Conservation (phyloP, 306 rosid species). For the Cicer arietinum region DNA sequence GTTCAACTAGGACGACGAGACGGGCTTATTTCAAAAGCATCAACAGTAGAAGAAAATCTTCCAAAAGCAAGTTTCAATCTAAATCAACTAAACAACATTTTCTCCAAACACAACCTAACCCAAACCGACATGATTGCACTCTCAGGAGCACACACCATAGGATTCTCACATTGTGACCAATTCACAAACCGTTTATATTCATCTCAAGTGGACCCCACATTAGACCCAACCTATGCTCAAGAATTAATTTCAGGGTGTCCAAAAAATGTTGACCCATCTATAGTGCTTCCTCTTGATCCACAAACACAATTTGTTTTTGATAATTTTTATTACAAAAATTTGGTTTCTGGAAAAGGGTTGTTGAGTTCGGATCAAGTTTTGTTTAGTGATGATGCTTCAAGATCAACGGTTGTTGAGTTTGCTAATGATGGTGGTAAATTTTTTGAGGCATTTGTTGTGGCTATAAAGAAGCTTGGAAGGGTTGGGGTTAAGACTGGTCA, state of each 20-base stretch:
- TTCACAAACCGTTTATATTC: constrained; percentile 63
- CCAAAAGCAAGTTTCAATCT: constrained; percentile 65
- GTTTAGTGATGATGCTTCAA: constrained; percentile 50
- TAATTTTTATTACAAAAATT: constrained; percentile 61
- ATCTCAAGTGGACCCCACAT: constrained; percentile 63
- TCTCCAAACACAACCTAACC: constrained; percentile 51
- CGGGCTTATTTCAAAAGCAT: constrained; percentile 65
- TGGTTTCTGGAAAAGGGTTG: constrained; percentile 61
- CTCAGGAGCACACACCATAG: constrained; percentile 87
- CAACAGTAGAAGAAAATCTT: constrained; percentile 60
- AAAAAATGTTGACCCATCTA: constrained; percentile 41
- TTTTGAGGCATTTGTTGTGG: constrained; percentile 58
- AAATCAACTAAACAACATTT: constrained; percentile 57
- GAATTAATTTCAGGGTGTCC: constrained; percentile 56
- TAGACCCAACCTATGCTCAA: constrained; percentile 58
- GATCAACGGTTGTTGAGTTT: constrained; percentile 56
- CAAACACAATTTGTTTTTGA: constrained; percentile 58
- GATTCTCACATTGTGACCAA: constrained; percentile 71
- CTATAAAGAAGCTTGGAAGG: constrained; percentile 83
- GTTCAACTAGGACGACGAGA: constrained; percentile 86
- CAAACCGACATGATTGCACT: constrained; percentile 78
- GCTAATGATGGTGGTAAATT: constrained; percentile 57
- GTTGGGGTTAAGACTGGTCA: constrained; percentile 75
- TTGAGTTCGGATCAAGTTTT: constrained; percentile 67
- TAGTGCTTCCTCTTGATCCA: constrained; percentile 58